Base-by-base conservation (phyloP, 2,329 filamentous ascomycete species). In the Lasiodiplodia citricola region DNA sequence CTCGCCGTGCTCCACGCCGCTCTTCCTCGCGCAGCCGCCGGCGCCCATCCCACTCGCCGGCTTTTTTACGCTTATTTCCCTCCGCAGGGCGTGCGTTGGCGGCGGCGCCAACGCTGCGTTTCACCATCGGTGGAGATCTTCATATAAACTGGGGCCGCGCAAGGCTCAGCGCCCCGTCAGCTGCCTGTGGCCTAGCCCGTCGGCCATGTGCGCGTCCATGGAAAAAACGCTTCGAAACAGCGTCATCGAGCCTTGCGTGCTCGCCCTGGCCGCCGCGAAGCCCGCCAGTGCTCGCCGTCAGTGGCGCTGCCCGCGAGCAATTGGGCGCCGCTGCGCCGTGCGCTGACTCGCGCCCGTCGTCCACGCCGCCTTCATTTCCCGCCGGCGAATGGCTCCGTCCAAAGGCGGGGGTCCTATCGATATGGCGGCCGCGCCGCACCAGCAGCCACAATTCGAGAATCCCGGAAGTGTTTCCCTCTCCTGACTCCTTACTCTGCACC, bases 51-150 rank as follows among this genome's bases (percentile, higher is more conserved):
- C 58, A 63, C 58, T 63, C 58, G 58, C 58, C 58, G 58, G 58
- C 47, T n/a, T 65, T 44, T 66, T 56, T 66, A 56, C 63, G 63
- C 63, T 66, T 66, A 55, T 66, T 66, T 66, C 63, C 44, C 63
- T 66, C 63, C 63, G 63, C 63, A 66, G 63, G n/a, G 35, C 63
- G 23, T 54, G 50, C 63, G 35, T 31, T n/a, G n/a, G 16, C 21
- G 31, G 47, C 51, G 31, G 37, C 50, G 63, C 51, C 63, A 56
- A n/a, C 63, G 37, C 66, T 58, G 56, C 50, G 66, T 68, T 68
- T 68, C 66, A 68, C 51, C 35, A 62, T 60, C n/a, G 41, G 38
- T 44, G 50, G 44, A 25, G 66, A 62, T 63, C 56, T 41, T 63
- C 66, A 68, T 63, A 63, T 63, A 62, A 68, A 63, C 47, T 63